Evolutionary conservation across 1,284 basidiomycete species (phyloP).

Genomic region (Ustilago vetiveriae): DNA sequence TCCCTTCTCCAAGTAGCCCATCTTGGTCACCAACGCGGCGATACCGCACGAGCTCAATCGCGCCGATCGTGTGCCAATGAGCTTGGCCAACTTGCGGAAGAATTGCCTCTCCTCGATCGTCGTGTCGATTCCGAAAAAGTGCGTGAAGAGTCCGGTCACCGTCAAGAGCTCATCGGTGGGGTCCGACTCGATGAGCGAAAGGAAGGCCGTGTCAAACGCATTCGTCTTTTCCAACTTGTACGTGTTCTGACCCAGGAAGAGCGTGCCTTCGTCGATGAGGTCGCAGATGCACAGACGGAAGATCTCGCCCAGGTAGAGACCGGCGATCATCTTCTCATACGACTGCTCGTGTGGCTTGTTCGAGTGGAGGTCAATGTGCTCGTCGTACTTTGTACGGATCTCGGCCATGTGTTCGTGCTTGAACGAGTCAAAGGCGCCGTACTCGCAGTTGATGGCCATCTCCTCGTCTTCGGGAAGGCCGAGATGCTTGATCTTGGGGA

Average conservation of each 20-base stretch:
- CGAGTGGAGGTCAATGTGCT: conserved; percentile 87
- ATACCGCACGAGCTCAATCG: conserved; percentile 64
- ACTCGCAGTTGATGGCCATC: conserved; percentile 97
- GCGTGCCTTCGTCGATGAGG: conserved; percentile 92
- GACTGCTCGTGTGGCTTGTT: conserved; percentile 97
- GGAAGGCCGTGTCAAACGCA: conserved; percentile 93
- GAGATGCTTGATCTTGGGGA: conserved; percentile 78
- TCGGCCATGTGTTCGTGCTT: conserved; percentile 86
- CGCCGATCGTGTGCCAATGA: conserved; percentile 69
- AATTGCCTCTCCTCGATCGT: conserved; percentile 63
- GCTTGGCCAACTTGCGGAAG: conserved; percentile 74
- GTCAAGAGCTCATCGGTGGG: conserved; percentile 97
- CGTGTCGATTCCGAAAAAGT: conserved; percentile 66
- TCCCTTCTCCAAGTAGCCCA: conserved; percentile 60
- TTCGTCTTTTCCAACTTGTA: conserved; percentile 95
- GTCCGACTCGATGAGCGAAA: conserved; percentile 96
- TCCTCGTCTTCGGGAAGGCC: conserved; percentile 76
- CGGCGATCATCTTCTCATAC: conserved; percentile 97
- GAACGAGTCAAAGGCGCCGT: conserved; percentile 98
- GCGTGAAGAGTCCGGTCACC: conserved; percentile 89
- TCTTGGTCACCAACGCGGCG: conserved; percentile 63
- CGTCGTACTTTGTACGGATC: conserved; percentile 87
- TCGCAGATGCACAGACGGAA: conserved; percentile 92
- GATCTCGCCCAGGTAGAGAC: conserved; percentile 95
- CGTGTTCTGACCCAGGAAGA: conserved; percentile 95